Base-by-base conservation (phyloP, 225 moss, liverwort and hornwort genomes). In the Asterella californica region DNA sequence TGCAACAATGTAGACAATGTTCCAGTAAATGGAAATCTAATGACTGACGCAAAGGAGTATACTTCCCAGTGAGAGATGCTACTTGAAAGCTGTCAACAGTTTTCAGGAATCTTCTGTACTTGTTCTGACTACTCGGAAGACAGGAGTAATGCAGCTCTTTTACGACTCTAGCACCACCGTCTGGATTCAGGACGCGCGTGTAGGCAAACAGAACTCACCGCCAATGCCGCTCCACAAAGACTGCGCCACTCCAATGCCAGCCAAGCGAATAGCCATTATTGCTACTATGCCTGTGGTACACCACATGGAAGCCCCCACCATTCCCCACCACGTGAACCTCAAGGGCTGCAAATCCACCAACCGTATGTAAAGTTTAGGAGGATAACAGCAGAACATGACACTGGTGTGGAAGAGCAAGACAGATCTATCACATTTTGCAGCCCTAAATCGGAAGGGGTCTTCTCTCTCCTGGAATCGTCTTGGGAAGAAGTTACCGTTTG, bases 251-350 rank as follows among this genome's bases (percentile, higher is more conserved):
- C 83, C 86, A 67, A 86, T 86, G 72, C 86, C 86, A 27, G 83
- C 86, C 81, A 81, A 80, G 36, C 83, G 83, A 48, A 86, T 75
- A 18, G 86, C 86, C 81, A 81, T 76, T 33, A 86, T 86, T 79
- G 86, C 53, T 18, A 81, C 8, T 55, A 86, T 79, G 79, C 86
- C 86, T 86, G 86, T 86, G 67, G 79, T 78, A 79, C 81, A 86
- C 86, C 86, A 86, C 78, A 86, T 76, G 12, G 64, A 70, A 57
- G 86, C 86, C 79, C 86, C 86, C 63, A 86, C 81, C 86, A 86
- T 74, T 72, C 86, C 86, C 86, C 86, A 86, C 86, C 86, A 86
- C 55, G 86, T 86, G 79, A 86, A 86, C 81, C 83, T 86, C 75
- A 86, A 65, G 27, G 86, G 86, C 86, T 86, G 86, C 83, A 81